Evolutionary conservation across 352 stramenopile species (phyloP).

Genomic region (Globisporangium cederbergense): DNA sequence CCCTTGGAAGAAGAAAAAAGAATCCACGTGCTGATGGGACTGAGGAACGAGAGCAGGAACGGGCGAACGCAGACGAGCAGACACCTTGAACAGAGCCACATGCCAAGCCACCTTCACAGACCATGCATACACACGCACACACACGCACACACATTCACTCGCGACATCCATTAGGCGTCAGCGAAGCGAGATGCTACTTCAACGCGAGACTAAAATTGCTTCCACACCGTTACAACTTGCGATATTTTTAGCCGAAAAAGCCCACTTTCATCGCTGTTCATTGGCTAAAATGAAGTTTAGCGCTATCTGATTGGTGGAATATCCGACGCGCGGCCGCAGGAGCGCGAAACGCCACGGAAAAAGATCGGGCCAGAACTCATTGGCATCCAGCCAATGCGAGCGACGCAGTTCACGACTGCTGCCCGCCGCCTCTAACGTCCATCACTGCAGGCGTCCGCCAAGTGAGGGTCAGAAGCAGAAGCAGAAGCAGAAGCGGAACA

Average conservation of each 20-base stretch:
- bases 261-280: not conserved
- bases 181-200: not conserved
- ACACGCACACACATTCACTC: not conserved
- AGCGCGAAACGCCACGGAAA: slow-evolving; percentile 3
- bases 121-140: not conserved
- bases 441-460: too few relatives aligned
- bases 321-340: too few relatives aligned
- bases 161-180: too few relatives aligned
- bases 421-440: too few relatives aligned
- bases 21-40: not conserved
- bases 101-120: not conserved
- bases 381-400: not conserved
- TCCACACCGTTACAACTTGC: not conserved
- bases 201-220: not conserved
- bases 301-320: not conserved
- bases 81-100: not conserved
- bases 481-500: not conserved
- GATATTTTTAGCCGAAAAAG: slow-evolving; percentile 5
- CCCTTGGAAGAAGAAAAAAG: not conserved
- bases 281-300: not conserved
- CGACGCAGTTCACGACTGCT: not conserved
- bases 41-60: not conserved
- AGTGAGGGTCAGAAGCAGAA: not conserved
- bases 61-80: not conserved
- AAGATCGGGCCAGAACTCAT: slow-evolving; percentile 12